Evolutionary conservation across 1,284 basidiomycete genomes (phyloP).

Genomic region (Moniliella sp.): DNA sequence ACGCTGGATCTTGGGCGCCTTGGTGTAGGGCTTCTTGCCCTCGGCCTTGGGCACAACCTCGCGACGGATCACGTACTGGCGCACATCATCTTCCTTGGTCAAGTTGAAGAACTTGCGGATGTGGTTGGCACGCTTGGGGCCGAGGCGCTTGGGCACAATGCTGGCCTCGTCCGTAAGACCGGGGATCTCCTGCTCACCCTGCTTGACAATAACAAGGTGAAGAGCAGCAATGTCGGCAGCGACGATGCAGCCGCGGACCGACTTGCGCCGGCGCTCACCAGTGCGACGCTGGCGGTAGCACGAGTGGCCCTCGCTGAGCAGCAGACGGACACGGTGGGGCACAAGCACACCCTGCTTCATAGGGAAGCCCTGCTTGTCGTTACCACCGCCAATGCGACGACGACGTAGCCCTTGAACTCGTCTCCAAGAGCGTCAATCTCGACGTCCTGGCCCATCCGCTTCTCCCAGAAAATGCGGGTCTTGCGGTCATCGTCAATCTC

Average conservation of each 20-base stretch:
- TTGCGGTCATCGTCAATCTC: constrained; percentile 72
- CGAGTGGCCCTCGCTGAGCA: constrained; percentile 83
- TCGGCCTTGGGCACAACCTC: constrained; percentile 85
- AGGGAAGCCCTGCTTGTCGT: constrained; percentile 66
- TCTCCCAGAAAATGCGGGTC: constrained; percentile 73
- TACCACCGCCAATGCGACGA: constrained; percentile 89
- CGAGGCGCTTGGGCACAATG: constrained; percentile 80
- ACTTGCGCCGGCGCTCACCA: constrained; percentile 96
- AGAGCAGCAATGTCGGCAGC: constrained; percentile 87
- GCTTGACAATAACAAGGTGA: constrained; percentile 83
- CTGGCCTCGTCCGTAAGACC: constrained; percentile 60
- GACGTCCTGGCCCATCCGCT: constrained; percentile 87
- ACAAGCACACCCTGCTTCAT: constrained; percentile 98
- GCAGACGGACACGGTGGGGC: constrained; percentile 75
- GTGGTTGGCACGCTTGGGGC: constrained; percentile 50
- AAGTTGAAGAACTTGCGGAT: constrained; percentile 96
- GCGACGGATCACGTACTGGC: constrained; percentile 63
- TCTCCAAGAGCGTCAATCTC: constrained; percentile 72
- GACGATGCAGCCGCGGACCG: constrained; percentile 84
- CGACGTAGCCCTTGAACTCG: constrained; percentile 90
- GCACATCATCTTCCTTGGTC: constrained; percentile 89
- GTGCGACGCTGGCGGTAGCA: constrained; percentile 82
- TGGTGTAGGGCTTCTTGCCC: constrained; percentile 83
- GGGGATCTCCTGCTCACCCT: constrained; percentile 74
- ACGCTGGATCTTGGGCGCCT: constrained; percentile 57